Percentiles rank a stretch among this genome's conserved stretches.
phyloP scores from a whole-genome alignment of 2,329 filamentous ascomycete species.

The Westerdykella aurantiaca region DNA sequence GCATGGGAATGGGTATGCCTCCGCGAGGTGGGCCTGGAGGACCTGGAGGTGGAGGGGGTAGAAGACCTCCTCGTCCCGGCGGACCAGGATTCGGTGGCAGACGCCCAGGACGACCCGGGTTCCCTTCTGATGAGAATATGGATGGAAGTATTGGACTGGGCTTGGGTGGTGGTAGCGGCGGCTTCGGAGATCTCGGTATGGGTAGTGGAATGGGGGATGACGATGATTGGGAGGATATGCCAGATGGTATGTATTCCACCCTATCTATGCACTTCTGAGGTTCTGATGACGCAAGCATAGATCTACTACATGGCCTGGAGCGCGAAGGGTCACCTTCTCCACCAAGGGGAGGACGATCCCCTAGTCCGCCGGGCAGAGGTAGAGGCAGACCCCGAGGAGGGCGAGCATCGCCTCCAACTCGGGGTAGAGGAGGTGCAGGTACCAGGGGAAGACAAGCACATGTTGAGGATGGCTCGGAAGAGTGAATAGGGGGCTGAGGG shows the following conservation, averaged over 20 bases:
- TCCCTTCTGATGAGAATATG: background rate
- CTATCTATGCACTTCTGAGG: too few relatives aligned
- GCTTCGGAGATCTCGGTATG: background rate
- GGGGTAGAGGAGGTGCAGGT: background rate
- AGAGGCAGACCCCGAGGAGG: background rate
- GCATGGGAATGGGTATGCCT: constrained; percentile 4
- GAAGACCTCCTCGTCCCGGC: background rate
- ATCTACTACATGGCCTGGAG: background rate
- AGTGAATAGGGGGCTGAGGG: background rate
- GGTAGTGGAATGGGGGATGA: background rate
- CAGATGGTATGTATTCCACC: background rate
- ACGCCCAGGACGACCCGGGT: too few relatives aligned
- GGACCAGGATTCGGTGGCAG: background rate
- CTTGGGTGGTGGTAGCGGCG: background rate
- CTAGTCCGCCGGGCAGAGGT: background rate
- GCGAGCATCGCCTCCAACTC: too few relatives aligned
- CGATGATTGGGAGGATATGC: background rate
- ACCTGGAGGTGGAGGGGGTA: background rate
- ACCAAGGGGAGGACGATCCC: background rate
- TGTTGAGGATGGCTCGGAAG: background rate
- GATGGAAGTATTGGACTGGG: background rate
- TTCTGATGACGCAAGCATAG: background rate
- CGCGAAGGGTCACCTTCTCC: background rate
- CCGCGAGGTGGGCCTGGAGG: too few relatives aligned
- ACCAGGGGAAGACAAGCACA: background rate